Percentiles rank a stretch among this genome's conserved stretches.
Conservation (phyloP, 768 basidiomycete genomes). For the Megacollybia marginata region DNA sequence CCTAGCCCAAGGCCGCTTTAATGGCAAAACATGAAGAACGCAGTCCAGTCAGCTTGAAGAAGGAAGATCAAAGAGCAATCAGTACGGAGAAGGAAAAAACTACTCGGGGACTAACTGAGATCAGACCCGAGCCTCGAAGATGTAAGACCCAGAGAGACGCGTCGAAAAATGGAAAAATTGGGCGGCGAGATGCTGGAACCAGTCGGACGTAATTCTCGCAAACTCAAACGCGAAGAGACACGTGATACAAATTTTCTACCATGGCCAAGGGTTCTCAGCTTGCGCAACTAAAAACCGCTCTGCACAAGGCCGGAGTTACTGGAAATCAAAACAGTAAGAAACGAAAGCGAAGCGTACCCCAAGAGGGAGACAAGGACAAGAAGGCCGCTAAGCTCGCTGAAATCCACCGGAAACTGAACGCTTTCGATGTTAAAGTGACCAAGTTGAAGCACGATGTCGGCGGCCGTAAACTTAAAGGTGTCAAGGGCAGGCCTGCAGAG, state of each 20-base stretch:
- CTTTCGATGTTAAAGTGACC: slow-evolving; percentile 90
- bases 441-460: slow-evolving; percentile 92
- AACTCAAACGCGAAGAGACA: neutral
- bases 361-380: slow-evolving; percentile 79
- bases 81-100: too few relatives aligned
- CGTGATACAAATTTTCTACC: neutral
- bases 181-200: too few relatives aligned
- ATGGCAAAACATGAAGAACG: too few relatives aligned
- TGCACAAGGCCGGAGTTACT: slow-evolving; percentile 73
- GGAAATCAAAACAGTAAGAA: slow-evolving; percentile 57
- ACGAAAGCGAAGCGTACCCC: slow-evolving; percentile 49
- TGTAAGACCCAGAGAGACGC: too few relatives aligned
- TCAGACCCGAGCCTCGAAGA: too few relatives aligned
- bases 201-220: too few relatives aligned
- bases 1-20: too few relatives aligned
- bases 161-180: too few relatives aligned
- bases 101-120: too few relatives aligned
- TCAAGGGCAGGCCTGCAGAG: slow-evolving; percentile 74
- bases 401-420: slow-evolving; percentile 83
- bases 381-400: slow-evolving; percentile 71
- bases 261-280: slow-evolving; percentile 89
- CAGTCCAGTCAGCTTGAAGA: too few relatives aligned
- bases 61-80: too few relatives aligned
- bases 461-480: slow-evolving; percentile 79
- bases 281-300: slow-evolving; percentile 80